Evolutionary conservation across 208 protist species (phyloP), one percentile per base, ranked within the genome.

Genomic region (Trypanosoma mega): DNA sequence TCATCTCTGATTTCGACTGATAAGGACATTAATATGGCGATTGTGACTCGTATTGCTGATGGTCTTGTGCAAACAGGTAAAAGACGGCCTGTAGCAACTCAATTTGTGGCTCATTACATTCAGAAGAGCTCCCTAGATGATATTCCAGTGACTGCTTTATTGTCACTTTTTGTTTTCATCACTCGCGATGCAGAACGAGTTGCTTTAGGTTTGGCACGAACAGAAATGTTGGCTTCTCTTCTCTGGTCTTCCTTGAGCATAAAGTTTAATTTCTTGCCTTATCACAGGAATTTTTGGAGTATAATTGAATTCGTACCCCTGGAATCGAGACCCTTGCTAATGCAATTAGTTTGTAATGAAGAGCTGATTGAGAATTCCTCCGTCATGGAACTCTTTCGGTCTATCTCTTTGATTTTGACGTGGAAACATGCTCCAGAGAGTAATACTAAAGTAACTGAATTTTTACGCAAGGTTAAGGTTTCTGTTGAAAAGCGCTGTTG

Each of bases 171-270:
- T 24, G 23, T 33, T 11, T 72, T 64, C 34, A 59, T 72, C 48
- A 33, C 50, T 50, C 47, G 65, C 31, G 65, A 72, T 47, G 56
- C 65, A 20, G 65, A 64, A 33, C 45, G 45, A 9, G 65, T 72
- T 21, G 47, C 65, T 21, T 57, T 72, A 21, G 65, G 65, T 7
- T 49, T 72, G 2, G 20, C 46, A 12, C 55, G 57, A 43, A 31
- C 48, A 27, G 34, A 63, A 1, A 72, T 72, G 65, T 31, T 72
- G n/a, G 24, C 47, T 20, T 7, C 65, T 8, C 65, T 72, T 64
- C 24, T 72, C 21, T 72, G 65, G 65, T 61, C 65, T 33, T 72
- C 65, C 18, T 43, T 72, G 20, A 54, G 37, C 21, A 27, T 72
- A 41, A 72, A 72, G 45, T 49, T 72, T n/a, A 50, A 53, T 3